Evolutionary conservation across 768 basidiomycete genomes (phyloP), one percentile per base, ranked within the genome.

Genomic region (Boletus eberwhitei): DNA sequence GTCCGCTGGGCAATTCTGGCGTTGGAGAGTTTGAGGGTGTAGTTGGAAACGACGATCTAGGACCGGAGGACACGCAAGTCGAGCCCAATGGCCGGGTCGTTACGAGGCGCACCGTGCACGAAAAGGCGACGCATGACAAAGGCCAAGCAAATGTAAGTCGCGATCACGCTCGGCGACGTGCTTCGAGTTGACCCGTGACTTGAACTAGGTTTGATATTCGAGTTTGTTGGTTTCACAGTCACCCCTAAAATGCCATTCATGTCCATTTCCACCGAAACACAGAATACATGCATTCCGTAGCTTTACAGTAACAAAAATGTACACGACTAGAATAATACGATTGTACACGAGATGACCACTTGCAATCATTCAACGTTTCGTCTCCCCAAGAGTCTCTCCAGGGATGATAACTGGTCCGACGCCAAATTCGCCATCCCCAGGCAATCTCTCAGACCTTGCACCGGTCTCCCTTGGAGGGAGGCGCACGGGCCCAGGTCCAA

Each of bases 1-100:
- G 70, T 0, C 71, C 70, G 0, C 59, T 71, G 3, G 59, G 71
- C 1, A 53, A 46, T 26, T 68, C 66, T 0, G 52, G 68, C n/a
- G 59, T 69, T 9, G 69, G 68, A 21, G 70, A 71, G 17, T 64
- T 70, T 11, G 70, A 71, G 24, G 68, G 66, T 0, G 53, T 71
- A 1, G 62, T 68, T 5, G 69, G 71, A 7, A 62, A 58, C 4
- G 64, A 62, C 29, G 70, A 71, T 48, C 61, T 65, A 16, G 70
- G 69, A 5, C 59, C 61, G 12, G 70, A 71, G 35, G 44, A 57
- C 8, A 37, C 24, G 0, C 62, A 63, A 6, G 49, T 62, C 51
- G 71, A 69, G 17, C 19, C 66, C 0, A 36, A 69, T 5, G 69
- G 69, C 11, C 61, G 65, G 9, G 55, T 63, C 17, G 52, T 71